A percentile compares a stretch with the other conserved stretches of the same genome.
Conservation (phyloP, 116 monocot species). For the Posidonia oceanica region DNA sequence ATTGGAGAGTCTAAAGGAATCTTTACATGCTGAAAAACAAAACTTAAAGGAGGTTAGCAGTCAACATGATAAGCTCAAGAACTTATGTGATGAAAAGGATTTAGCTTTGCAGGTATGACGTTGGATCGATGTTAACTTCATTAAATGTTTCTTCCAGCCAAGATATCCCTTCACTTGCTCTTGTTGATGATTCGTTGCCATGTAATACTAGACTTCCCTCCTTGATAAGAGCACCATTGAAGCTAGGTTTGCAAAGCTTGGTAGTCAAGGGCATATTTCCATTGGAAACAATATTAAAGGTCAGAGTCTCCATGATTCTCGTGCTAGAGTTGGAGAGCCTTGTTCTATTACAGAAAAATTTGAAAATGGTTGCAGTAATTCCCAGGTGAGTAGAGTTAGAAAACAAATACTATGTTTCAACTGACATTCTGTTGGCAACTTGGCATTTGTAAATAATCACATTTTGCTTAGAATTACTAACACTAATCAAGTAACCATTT, state of each 20-base stretch:
- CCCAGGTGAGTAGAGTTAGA: slow-evolving; percentile 4
- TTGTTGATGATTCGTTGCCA: not conserved
- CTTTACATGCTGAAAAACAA: slow-evolving; percentile 54
- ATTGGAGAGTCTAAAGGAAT: slow-evolving; percentile 57
- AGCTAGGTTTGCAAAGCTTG: slow-evolving; percentile 12
- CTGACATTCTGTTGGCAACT: too few relatives aligned
- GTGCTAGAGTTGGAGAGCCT: not conserved
- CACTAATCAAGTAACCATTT: too few relatives aligned
- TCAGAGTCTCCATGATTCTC: not conserved
- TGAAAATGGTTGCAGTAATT: not conserved
- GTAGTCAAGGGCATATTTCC: too few relatives aligned
- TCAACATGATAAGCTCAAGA: slow-evolving; percentile 53
- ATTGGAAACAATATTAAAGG: not conserved
- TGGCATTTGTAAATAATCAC: not conserved
- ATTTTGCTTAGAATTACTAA: not conserved
- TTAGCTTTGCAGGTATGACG: slow-evolving; percentile 63
- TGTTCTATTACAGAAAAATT: not conserved
- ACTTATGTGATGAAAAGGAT: slow-evolving; percentile 62
- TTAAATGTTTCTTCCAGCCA: not conserved
- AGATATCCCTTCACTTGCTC: not conserved
- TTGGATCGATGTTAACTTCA: not conserved
- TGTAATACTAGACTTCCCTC: slow-evolving; percentile 34
- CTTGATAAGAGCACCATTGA: slow-evolving; percentile 50
- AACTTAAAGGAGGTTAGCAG: slow-evolving; percentile 31
- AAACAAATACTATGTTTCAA: too few relatives aligned